Conservation (phyloP, 257 asterid species). For the Solanum pinnatisectum region DNA sequence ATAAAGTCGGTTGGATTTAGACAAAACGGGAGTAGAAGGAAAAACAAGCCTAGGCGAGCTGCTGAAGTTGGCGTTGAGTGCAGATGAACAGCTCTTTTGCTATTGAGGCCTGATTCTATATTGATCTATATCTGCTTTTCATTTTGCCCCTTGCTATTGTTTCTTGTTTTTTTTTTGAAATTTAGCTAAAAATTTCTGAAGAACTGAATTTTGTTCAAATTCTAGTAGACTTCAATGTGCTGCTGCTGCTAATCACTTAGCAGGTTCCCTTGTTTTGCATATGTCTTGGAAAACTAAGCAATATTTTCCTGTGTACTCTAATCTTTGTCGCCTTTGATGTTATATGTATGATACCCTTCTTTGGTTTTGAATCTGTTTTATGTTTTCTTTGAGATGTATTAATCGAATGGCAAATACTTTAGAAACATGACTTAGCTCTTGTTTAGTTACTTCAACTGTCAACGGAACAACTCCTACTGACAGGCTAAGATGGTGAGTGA, state of each 20-base stretch:
- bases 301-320: not conserved
- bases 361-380: not conserved
- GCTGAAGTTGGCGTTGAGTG: constrained; percentile 92
- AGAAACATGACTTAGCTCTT: not conserved
- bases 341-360: not conserved
- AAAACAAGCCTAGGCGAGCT: constrained; percentile 85
- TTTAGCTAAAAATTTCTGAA: not conserved
- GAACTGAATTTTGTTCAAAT: not conserved
- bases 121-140: not conserved
- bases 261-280: not conserved
- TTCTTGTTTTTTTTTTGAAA: not conserved
- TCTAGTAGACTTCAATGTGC: not conserved
- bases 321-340: not conserved
- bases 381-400: not conserved
- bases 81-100: constrained; percentile 23
- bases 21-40: constrained; percentile 67
- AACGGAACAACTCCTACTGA: not conserved
- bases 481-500: not conserved
- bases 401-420: not conserved
- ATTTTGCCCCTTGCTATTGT: not conserved
- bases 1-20: constrained; percentile 53
- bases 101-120: not conserved
- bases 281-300: not conserved
- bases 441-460: not conserved
- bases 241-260: not conserved